These are phyloP conservation scores for Ambrosia hybrid DNA, from an alignment of 140 eudicot genomes.

Conservation along the genomic window DNA sequence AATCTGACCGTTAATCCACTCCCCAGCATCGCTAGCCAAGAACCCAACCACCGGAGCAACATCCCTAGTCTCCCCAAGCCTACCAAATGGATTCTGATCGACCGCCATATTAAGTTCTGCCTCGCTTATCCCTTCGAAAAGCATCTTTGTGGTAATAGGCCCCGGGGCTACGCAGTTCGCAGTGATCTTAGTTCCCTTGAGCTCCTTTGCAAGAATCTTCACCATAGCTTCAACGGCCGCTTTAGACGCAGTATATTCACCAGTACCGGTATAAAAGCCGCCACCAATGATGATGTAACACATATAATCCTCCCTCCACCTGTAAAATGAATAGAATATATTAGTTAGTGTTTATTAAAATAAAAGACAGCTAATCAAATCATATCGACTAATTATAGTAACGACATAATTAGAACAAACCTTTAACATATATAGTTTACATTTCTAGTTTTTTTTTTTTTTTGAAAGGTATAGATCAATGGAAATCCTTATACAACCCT, in stretches of 20 bases:
- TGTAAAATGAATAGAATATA: too few relatives aligned
- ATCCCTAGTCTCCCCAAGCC: constrained; percentile 61
- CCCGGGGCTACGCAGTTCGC: constrained; percentile 90
- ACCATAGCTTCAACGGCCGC: constrained; percentile 92
- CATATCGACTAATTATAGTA: too few relatives aligned
- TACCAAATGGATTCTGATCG: constrained; percentile 44
- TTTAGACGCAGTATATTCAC: constrained; percentile 68
- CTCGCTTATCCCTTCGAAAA: constrained; percentile 58
- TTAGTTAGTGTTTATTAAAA: too few relatives aligned
- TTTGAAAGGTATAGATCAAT: too few relatives aligned
- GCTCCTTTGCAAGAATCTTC: constrained; percentile 78
- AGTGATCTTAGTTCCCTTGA: constrained; percentile 71
- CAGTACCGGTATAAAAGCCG: constrained; percentile 42
- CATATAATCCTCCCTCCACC: constrained; percentile 82
- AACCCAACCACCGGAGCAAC: constrained; percentile 67
- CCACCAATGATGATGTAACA: constrained; percentile 57
- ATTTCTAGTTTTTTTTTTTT: too few relatives aligned
- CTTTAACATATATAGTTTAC: too few relatives aligned
- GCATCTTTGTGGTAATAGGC: constrained; percentile 74
- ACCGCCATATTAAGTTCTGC: constrained; percentile 41
- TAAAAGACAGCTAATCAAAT: too few relatives aligned
- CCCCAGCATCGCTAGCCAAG: constrained; percentile 62
- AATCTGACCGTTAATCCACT: constrained; percentile 79
- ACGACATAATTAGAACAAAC: too few relatives aligned
- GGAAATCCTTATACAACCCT: too few relatives aligned